phyloP scores from a whole-genome alignment of 1,139 yeast genomes.

The Yamadazyma pseudoaaseri region DNA sequence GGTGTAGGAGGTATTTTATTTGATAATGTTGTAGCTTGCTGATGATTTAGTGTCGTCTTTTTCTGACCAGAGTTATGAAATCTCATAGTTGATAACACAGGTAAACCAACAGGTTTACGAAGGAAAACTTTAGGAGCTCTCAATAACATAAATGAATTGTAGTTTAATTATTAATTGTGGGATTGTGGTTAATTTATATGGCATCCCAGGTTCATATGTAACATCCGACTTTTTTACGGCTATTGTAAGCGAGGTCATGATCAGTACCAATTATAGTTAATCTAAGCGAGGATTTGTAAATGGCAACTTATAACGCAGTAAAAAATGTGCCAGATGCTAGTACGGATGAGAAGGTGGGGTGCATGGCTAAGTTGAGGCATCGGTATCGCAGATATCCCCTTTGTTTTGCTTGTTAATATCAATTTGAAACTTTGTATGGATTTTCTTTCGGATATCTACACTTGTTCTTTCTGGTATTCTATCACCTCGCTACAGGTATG shows the following conservation, averaged over 20 bases:
- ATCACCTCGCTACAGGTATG: too few species aligned
- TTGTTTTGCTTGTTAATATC: too few species aligned
- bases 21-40: constrained; percentile 2
- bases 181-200: constrained; percentile 3
- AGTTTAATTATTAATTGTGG: neutral
- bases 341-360: neutral
- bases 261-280: constrained; percentile 5
- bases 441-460: too few species aligned
- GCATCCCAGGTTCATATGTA: too few species aligned
- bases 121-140: neutral
- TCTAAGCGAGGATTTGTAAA: constrained; percentile 13
- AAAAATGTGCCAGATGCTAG: neutral
- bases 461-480: too few species aligned
- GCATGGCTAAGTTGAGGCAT: too few species aligned
- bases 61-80: constrained; percentile 12
- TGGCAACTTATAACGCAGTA: constrained; percentile 6
- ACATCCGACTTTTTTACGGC: too few species aligned
- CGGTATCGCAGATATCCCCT: too few species aligned
- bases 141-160: neutral
- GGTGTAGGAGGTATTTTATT: neutral
- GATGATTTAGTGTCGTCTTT: constrained; percentile 8
- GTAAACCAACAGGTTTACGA: neutral
- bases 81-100: neutral
- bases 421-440: too few species aligned
- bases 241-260: constrained; percentile 1